Evolutionary conservation across 2,329 filamentous ascomycete species (phyloP).

Genomic region (Onygenales sp.): DNA sequence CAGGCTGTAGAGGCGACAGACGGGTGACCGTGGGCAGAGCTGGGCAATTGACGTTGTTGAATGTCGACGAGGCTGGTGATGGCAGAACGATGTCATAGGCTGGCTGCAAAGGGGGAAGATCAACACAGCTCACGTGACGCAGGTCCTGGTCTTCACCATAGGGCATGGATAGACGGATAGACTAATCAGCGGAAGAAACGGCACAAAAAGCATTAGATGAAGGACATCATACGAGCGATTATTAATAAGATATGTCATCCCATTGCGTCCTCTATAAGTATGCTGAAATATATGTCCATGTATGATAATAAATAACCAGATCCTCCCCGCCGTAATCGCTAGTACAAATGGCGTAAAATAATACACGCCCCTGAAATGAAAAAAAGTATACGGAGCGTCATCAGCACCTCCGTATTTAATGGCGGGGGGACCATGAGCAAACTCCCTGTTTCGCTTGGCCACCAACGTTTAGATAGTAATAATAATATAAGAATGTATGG

Average conservation of each 20-base stretch:
- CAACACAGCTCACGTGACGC: too few species aligned
- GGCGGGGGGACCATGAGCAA: not conserved
- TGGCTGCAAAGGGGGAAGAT: too few species aligned
- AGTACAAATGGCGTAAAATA: not conserved
- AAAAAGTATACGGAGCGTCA: not conserved
- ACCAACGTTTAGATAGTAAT: not conserved
- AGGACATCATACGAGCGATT: too few species aligned
- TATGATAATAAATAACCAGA: constrained; percentile 1
- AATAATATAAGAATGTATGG: not conserved
- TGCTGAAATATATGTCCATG: not conserved
- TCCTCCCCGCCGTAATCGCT: not conserved
- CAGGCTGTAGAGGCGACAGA: not conserved
- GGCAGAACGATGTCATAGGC: too few species aligned
- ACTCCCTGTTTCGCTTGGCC: not conserved
- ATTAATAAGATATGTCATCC: not conserved
- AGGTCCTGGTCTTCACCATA: too few species aligned
- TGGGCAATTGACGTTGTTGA: not conserved
- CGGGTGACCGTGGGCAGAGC: not conserved
- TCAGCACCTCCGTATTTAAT: too few species aligned
- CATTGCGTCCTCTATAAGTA: not conserved
- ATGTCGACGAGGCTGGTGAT: not conserved
- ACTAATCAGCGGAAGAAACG: too few species aligned
- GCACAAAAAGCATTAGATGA: too few species aligned
- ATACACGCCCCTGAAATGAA: not conserved
- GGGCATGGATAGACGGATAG: too few species aligned